Evolutionary conservation across 2,329 filamentous ascomycete genomes (phyloP).

Genomic region (Neofusicoccum ribis): DNA sequence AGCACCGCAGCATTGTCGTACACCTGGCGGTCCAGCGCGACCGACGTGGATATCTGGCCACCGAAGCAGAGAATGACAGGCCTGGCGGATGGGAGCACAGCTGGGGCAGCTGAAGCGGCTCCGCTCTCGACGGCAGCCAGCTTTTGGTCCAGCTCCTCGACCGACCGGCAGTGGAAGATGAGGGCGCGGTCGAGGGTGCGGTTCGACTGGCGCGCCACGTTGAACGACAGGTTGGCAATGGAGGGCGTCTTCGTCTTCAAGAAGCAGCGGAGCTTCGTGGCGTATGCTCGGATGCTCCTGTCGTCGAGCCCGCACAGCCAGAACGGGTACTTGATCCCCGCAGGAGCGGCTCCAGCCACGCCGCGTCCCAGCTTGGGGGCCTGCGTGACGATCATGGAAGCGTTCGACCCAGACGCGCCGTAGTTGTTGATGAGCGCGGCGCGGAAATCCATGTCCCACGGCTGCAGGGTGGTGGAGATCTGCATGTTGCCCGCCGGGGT

Average conservation of each 20-base stretch:
- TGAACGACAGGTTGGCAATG: not conserved
- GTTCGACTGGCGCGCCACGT: not conserved
- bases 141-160: not conserved
- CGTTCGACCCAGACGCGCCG: not conserved
- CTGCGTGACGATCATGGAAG: not conserved
- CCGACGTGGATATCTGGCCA: conserved; percentile 23
- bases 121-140: not conserved
- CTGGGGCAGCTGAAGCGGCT: too few relatives aligned
- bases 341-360: not conserved
- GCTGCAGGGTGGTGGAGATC: conserved; percentile 7
- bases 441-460: conserved; percentile 17
- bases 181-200: not conserved
- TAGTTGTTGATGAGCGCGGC: conserved; percentile 2
- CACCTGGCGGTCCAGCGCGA: conserved; percentile 20
- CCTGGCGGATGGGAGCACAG: not conserved
- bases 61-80: conserved; percentile 28
- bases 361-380: not conserved
- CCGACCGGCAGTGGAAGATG: not conserved
- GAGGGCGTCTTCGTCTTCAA: not conserved
- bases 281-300: conserved; percentile 12
- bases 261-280: conserved; percentile 1
- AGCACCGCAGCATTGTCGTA: conserved; percentile 23
- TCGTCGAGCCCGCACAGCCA: conserved; percentile 16
- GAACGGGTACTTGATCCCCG: conserved; percentile 5
- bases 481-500: conserved; percentile 23